Base-by-base conservation (phyloP, 1,284 basidiomycete species). In the Stygiomarasmius scandens region DNA sequence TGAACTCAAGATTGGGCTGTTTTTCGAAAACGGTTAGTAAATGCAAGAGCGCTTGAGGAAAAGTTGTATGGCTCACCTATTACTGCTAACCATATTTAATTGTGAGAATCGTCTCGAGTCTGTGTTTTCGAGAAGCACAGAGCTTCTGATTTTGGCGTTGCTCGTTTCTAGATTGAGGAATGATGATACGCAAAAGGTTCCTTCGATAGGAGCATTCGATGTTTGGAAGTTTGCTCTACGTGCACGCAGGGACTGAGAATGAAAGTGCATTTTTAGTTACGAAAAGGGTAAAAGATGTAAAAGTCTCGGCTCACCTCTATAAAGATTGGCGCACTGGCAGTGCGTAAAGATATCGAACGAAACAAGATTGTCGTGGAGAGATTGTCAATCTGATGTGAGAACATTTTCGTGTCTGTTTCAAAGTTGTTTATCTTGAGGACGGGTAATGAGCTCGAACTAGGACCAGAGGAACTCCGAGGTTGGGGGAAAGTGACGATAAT, bases 311-410 rank as follows among this genome's bases (percentile, higher is more conserved):
- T 19, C 16, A 55, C 54, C 27, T 55, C 54, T 5, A 51, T 48
- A 22, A 50, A n/a, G 9, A 55, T 55, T 10, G 47, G 48, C 3
- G 11, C n/a, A 12, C 24, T 27, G 38, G 4, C 38, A 19, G 29
- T 45, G 19, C 48, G 23, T 5, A 55, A 20, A 10, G 54, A 55
- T 14, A 55, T 50, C 2, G 48, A 41, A n/a, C 54, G 36, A 19
- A 55, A 55, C 22, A 41, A 22, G 9, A 55, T 16, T 16, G 27
- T 43, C 32, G 54, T 36, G 29, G 48, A 32, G 10, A 55, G 48
- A 11, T 55, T 55, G 24, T 55, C 54, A 19, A 55, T 19, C 25
- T 50, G 54, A 32, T 50, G 54, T 10, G 48, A 44, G 25, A 50
- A 55, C 27, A 43, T 9, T 19, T 46, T 46, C 38, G 50, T 27